Evolutionary conservation across 805 yeast species (phyloP).

Genomic region (Ogataea kodamae): DNA sequence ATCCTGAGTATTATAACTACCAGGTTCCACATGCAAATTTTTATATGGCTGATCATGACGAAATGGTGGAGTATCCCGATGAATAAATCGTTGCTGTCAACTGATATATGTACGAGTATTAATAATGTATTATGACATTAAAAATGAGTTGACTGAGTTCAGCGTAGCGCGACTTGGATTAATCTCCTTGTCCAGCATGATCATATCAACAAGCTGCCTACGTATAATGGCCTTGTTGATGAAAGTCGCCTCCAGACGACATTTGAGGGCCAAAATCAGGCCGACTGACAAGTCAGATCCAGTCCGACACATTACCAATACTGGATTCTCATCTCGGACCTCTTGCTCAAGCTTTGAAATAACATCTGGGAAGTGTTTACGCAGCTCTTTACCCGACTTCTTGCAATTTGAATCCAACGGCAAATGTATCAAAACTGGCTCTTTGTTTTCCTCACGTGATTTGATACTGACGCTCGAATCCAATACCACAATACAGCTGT

Average conservation of each 20-base stretch:
- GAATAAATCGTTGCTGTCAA: background rate
- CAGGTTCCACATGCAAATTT: conserved; percentile 5
- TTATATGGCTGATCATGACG: conserved; percentile 7
- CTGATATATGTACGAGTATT: background rate
- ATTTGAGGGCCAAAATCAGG: conserved; percentile 50
- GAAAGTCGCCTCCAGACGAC: conserved; percentile 22
- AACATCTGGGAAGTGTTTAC: conserved; percentile 46
- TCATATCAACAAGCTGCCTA: conserved; percentile 50
- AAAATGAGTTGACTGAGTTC: conserved; percentile 60
- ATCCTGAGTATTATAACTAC: conserved; percentile 8
- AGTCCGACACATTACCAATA: conserved; percentile 54
- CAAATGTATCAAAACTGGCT: conserved; percentile 23
- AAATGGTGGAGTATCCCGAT: conserved; percentile 2
- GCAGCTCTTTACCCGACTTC: conserved; percentile 61
- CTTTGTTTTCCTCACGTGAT: conserved; percentile 12
- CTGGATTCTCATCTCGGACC: conserved; percentile 4
- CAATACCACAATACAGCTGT: conserved; percentile 30
- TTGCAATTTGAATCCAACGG: conserved; percentile 39
- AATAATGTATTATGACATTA: conserved; percentile 39
- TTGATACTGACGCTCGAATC: conserved; percentile 12
- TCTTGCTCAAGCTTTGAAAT: conserved; percentile 25
- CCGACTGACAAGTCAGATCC: conserved; percentile 69
- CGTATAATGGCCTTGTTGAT: conserved; percentile 30
- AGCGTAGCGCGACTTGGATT: conserved; percentile 79
- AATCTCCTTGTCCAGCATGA: conserved; percentile 41